phyloP scores from a whole-genome alignment of 1,139 yeast species.

The Geotrichum reessii region DNA sequence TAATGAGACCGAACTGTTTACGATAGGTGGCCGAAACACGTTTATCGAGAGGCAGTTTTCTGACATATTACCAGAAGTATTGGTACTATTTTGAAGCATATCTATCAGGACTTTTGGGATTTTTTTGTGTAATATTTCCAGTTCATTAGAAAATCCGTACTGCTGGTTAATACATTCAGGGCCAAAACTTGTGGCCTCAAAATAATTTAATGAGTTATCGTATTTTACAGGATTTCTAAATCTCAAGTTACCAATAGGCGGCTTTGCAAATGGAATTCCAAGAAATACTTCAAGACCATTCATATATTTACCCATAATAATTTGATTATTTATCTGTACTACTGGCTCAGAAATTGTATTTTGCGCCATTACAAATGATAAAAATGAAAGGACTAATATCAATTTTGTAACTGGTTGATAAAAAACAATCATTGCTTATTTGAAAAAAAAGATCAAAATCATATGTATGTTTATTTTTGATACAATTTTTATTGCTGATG shows the following conservation, averaged over 20 bases:
- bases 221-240: constrained; percentile 14
- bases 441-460: too few species aligned
- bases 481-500: too few species aligned
- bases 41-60: constrained; percentile 31
- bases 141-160: neutral
- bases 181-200: neutral
- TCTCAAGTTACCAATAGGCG: constrained; percentile 18
- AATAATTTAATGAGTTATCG: neutral
- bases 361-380: neutral
- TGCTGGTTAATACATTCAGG: neutral
- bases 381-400: neutral
- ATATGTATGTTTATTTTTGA: too few species aligned
- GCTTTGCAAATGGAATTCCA: constrained; percentile 19
- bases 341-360: neutral
- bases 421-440: neutral
- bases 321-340: neutral
- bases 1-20: constrained; percentile 4
- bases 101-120: neutral
- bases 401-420: neutral
- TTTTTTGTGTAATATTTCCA: neutral
- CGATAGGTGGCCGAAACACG: constrained; percentile 25
- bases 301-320: constrained; percentile 4
- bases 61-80: neutral
- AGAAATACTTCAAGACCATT: constrained; percentile 17
- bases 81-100: neutral